A percentile compares a stretch with the other conserved stretches of the same genome.
Conservation (phyloP, 2,329 filamentous ascomycete genomes). For the Hortaea werneckii region DNA sequence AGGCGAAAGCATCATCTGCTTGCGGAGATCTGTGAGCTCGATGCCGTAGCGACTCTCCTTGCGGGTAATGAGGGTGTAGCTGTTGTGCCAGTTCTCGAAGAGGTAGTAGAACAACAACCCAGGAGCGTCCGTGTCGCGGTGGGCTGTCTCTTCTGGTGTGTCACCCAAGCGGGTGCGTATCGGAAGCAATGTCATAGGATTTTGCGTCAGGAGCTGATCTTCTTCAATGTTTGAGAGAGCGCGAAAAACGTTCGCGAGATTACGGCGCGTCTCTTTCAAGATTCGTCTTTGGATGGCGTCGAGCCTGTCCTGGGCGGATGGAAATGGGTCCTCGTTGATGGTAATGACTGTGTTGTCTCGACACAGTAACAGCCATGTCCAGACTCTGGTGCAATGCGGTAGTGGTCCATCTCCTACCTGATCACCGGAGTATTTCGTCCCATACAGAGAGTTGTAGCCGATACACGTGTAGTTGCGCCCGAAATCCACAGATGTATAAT, state of each 20-base stretch:
- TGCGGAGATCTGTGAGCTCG: conserved; percentile 36
- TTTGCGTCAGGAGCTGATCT: conserved; percentile 23
- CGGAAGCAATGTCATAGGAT: conserved; percentile 34
- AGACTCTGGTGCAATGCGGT: conserved; percentile 37
- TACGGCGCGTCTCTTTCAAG: conserved; percentile 44
- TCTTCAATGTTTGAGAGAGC: conserved; percentile 49
- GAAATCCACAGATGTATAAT: conserved; percentile 64
- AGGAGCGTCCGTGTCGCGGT: conserved; percentile 43
- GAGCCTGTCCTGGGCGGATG: conserved; percentile 26
- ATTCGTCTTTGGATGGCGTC: conserved; percentile 35
- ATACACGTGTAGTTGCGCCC: conserved; percentile 59
- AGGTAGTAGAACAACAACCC: conserved; percentile 56
- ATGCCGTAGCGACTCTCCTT: conserved; percentile 36
- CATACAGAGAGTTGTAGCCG: conserved; percentile 57
- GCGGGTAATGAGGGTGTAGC: conserved; percentile 45
- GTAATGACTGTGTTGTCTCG: conserved; percentile 62
- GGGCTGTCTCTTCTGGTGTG: conserved; percentile 36
- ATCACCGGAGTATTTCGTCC: conserved; percentile 12
- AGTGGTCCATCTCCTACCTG: conserved; percentile 5
- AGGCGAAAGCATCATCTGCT: conserved; percentile 45
- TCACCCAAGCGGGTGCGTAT: conserved; percentile 36
- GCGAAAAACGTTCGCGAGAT: conserved; percentile 51
- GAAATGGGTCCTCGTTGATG: conserved; percentile 52
- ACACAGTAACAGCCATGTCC: conserved; percentile 63
- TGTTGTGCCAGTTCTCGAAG: conserved; percentile 56